Conservation (phyloP, 352 stramenopile genomes). For the Thraustotheca clavata region DNA sequence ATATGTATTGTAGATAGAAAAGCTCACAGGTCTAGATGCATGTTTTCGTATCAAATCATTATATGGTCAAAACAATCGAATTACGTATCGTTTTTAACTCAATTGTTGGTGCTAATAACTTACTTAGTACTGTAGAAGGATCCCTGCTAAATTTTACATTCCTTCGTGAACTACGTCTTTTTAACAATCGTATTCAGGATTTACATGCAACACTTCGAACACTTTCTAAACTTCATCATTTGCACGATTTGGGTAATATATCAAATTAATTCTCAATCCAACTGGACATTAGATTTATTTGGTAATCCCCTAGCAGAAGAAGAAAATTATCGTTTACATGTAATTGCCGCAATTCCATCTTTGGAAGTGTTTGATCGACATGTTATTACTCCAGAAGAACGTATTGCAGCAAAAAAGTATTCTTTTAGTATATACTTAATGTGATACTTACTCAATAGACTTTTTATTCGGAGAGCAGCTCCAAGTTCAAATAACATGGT, state of each 20-base stretch:
- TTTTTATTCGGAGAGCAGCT: constrained; percentile 20
- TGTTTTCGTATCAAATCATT: constrained; percentile 86
- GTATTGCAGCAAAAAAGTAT: constrained; percentile 29
- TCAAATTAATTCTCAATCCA: not conserved
- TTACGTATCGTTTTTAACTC: constrained; percentile 40
- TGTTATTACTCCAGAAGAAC: constrained; percentile 66
- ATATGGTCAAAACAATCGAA: constrained; percentile 83
- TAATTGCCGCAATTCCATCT: constrained; percentile 65
- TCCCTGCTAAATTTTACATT: constrained; percentile 55
- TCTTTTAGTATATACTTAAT: not conserved
- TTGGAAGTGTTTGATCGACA: constrained; percentile 72
- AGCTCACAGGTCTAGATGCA: constrained; percentile 55
- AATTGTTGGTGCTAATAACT: constrained; percentile 61
- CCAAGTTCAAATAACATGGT: not conserved
- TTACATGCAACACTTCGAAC: constrained; percentile 43
- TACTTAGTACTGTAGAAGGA: constrained; percentile 22
- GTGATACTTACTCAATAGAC: constrained; percentile 22
- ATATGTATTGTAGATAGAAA: constrained; percentile 34
- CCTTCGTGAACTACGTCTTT: constrained; percentile 65
- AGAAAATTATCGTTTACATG: constrained; percentile 76
- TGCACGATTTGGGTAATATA: constrained; percentile 44
- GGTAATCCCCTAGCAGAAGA: constrained; percentile 73
- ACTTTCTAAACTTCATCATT: constrained; percentile 44
- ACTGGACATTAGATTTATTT: constrained; percentile 46
- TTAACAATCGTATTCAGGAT: constrained; percentile 74